phyloP scores from a whole-genome alignment of 371 early-diverging fungal species.

The Lichtheimia corymbifera region DNA sequence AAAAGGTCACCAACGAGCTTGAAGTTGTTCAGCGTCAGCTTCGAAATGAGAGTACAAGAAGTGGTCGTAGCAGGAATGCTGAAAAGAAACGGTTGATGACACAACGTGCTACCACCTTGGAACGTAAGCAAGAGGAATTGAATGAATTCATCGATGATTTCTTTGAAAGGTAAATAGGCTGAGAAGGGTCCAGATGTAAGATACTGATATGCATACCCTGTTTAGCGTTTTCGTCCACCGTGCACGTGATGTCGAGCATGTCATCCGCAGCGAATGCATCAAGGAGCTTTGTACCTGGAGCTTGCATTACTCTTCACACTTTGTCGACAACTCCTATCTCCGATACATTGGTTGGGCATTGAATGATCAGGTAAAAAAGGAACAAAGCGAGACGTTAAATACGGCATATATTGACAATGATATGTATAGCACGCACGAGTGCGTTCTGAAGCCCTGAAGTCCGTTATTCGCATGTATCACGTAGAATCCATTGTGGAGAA shows the following conservation, averaged over 20 bases:
- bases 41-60: conserved; percentile 29
- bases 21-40: conserved; percentile 68
- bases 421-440: conserved; percentile 47
- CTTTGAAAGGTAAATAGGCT: conserved; percentile 56
- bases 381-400: neutral
- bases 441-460: conserved; percentile 64
- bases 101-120: conserved; percentile 16
- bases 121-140: conserved; percentile 31
- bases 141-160: conserved; percentile 57
- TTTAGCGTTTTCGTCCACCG: conserved; percentile 83
- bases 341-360: conserved; percentile 88
- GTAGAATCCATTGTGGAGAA: conserved; percentile 50
- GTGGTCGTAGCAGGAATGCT: conserved; percentile 13
- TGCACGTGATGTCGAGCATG: conserved; percentile 85
- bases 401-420: neutral
- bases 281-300: conserved; percentile 82
- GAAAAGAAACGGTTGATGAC: conserved; percentile 19
- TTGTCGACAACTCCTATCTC: conserved; percentile 72
- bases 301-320: conserved; percentile 64
- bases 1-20: conserved; percentile 57
- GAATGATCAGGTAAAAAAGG: conserved; percentile 68
- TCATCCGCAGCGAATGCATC: conserved; percentile 84
- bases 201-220: neutral
- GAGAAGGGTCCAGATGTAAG: neutral
- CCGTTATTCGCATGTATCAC: conserved; percentile 56